Base-by-base conservation (phyloP, 1,284 basidiomycete genomes). In the Cutaneotrichosporon cavernicola region DNA sequence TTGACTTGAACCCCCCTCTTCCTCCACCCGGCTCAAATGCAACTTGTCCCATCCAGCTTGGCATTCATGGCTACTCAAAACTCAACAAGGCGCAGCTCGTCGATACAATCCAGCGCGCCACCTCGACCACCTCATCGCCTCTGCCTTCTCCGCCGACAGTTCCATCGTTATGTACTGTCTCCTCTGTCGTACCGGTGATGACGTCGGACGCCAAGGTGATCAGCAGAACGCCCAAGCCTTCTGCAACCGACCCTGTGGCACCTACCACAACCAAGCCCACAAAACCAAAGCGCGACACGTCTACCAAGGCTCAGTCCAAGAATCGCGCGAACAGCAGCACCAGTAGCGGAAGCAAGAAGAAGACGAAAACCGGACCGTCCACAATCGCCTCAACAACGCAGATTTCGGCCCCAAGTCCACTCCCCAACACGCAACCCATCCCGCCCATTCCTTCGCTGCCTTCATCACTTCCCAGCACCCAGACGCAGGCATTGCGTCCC, bases 61-160 rank as follows among this genome's bases (percentile, higher is more conserved):
- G 67, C 36, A 51, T 76, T 26, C 30, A 63, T 2, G 71, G 70
- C 38, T 65, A 69, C 43, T 73, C 73, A 10, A 78, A 73, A 50
- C 67, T 74, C 51, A 68, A 65, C 40, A 76, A 76, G 56, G 62
- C 71, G 11, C 50, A 68, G 38, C 67, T 78, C n/a, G 65, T 75
- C 16, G 49, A 66, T 4, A 47, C 53, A 16, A 70, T 73, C 51
- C 31, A 32, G 51, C 16, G 18, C 30, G 36, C 55, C 21, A 56
- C 5, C 22, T 5, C 55, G 22, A 10, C 26, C 1, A 26, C 26
- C 26, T 26, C 26, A 26, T 26, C 26, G 26, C 26, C 26, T 26
- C 26, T 26, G 26, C 26, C 26, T 26, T 26, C 26, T 26, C 26
- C 26, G 26, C 16, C 36, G 36, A n/a, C n/a, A n/a, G 36, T 2